Evolutionary conservation across 495 filamentous ascomycete genomes (phyloP).

Genomic region (Bombardia bombarda): DNA sequence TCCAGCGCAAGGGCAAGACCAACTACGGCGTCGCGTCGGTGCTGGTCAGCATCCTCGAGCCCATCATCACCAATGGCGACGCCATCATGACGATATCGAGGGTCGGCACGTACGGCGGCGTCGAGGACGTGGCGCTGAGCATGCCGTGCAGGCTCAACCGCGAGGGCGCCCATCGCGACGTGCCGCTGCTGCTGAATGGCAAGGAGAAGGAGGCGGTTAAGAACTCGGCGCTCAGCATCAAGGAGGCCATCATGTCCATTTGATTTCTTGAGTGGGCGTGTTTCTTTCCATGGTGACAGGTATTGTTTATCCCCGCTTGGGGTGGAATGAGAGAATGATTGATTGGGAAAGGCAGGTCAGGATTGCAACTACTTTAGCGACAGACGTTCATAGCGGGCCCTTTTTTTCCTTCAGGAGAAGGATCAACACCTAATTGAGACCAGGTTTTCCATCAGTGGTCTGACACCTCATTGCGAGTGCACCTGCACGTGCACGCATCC

Average conservation of each 20-base stretch:
- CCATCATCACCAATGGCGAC: slow-evolving; percentile 21
- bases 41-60: slow-evolving; percentile 20
- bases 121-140: slow-evolving; percentile 21
- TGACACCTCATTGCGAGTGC: too few relatives aligned
- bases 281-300: neutral
- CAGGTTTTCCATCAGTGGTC: too few relatives aligned
- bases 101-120: slow-evolving; percentile 21
- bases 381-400: too few relatives aligned
- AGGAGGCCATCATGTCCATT: slow-evolving; percentile 8
- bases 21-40: slow-evolving; percentile 51
- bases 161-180: slow-evolving; percentile 18
- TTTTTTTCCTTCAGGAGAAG: too few relatives aligned
- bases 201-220: slow-evolving; percentile 15
- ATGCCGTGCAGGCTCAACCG: slow-evolving; percentile 27
- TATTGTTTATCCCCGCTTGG: too few relatives aligned
- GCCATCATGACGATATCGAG: slow-evolving; percentile 21
- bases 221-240: slow-evolving; percentile 32
- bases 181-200: slow-evolving; percentile 17
- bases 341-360: too few relatives aligned
- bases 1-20: slow-evolving; percentile 52
- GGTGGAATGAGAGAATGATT: too few relatives aligned
- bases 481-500: too few relatives aligned
- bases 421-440: too few relatives aligned
- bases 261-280: neutral
- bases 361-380: too few relatives aligned